phyloP scores from a whole-genome alignment of 2,329 filamentous ascomycete genomes.

The Colletotrichum camelliae region DNA sequence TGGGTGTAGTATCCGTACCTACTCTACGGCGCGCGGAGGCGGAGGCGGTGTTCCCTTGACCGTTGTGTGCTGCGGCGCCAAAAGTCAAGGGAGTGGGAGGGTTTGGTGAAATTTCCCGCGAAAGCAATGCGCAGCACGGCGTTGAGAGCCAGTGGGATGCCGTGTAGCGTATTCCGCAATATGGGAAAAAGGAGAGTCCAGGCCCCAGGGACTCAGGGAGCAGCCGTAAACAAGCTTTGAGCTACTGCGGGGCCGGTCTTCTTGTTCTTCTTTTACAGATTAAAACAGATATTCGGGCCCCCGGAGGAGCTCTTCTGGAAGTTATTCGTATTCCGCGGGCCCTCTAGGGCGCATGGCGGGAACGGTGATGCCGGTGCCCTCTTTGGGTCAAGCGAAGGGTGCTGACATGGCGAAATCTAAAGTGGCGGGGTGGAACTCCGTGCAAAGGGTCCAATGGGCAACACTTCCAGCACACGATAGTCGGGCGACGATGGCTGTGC shows the following conservation, averaged over 20 bases:
- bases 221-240: conserved; percentile 16
- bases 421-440: background rate
- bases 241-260: background rate
- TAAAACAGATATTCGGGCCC: background rate
- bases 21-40: background rate
- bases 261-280: background rate
- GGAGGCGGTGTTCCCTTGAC: background rate
- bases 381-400: background rate
- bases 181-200: background rate
- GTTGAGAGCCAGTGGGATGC: background rate
- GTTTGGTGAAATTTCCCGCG: background rate
- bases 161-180: background rate
- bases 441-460: background rate
- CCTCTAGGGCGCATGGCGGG: background rate
- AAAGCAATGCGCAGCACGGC: background rate
- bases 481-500: background rate
- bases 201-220: background rate
- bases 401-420: background rate
- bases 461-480: background rate
- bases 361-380: background rate
- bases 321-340: background rate
- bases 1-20: background rate
- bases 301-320: background rate
- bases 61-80: background rate
- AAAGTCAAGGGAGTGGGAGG: background rate